Conservation (phyloP, 805 yeast species). For the Starmerella sirachaensis region DNA sequence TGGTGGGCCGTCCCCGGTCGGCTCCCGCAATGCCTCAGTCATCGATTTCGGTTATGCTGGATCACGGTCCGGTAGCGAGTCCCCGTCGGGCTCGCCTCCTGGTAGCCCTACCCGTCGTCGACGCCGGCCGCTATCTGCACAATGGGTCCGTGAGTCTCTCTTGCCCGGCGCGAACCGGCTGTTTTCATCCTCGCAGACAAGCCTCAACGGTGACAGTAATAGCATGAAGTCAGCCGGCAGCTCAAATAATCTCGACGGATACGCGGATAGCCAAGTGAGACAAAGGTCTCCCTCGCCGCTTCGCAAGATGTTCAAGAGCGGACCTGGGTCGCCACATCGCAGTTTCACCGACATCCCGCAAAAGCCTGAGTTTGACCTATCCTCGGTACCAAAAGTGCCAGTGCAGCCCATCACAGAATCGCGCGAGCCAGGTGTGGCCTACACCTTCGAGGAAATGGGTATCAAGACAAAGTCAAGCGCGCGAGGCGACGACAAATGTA, state of each 20-base stretch:
- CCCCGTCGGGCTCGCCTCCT: conserved; percentile 1
- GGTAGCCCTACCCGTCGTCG: conserved; percentile 7
- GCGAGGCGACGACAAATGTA: conserved; percentile 13
- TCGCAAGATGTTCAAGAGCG: conserved; percentile 16
- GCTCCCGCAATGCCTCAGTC: too few species aligned
- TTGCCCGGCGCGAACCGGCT: conserved; percentile 10
- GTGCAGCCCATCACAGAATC: conserved; percentile 16
- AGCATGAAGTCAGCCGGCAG: background rate
- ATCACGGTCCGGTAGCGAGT: too few species aligned
- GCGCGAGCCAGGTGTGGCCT: conserved; percentile 22
- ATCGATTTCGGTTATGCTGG: too few species aligned
- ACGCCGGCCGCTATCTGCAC: conserved; percentile 11
- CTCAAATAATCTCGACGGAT: background rate
- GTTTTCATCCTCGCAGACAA: conserved; percentile 9
- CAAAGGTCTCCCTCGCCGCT: conserved; percentile 18
- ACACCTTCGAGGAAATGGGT: conserved; percentile 26
- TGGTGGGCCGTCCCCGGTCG: too few species aligned
- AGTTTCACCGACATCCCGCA: conserved; percentile 16
- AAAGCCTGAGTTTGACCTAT: conserved; percentile 9
- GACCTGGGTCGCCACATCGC: conserved; percentile 19
- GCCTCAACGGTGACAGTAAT: background rate
- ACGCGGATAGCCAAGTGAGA: background rate
- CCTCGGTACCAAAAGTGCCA: conserved; percentile 17
- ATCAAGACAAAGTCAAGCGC: conserved; percentile 16
- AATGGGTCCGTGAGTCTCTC: conserved; percentile 13